A percentile compares a stretch with the other conserved stretches of the same genome.
phyloP scores from a whole-genome alignment of 164 flowering plant species.

The Macadamia tetraphylla region DNA sequence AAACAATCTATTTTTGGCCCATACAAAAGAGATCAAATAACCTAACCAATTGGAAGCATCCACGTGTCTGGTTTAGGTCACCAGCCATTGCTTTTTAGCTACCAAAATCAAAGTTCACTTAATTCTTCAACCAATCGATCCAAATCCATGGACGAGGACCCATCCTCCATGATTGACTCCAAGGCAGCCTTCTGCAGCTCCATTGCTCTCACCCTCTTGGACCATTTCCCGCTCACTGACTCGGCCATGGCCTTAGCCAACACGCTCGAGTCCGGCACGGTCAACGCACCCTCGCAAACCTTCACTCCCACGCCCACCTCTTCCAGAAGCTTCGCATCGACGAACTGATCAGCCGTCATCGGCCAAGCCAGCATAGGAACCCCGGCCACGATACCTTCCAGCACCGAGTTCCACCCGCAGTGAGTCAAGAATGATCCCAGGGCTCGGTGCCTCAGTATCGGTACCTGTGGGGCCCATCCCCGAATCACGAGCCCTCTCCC shows the following conservation, averaged over 20 bases:
- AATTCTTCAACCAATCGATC: too few species aligned
- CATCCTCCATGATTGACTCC: too few species aligned
- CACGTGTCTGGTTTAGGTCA: too few species aligned
- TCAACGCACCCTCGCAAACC: constrained; percentile 8
- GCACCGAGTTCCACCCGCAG: constrained; percentile 42
- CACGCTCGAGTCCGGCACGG: constrained; percentile 12
- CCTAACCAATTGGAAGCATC: too few species aligned
- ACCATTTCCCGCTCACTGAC: constrained; percentile 7
- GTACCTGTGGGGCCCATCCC: constrained; percentile 38
- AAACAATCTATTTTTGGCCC: too few species aligned
- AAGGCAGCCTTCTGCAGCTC: constrained; percentile 3
- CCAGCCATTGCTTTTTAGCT: too few species aligned
- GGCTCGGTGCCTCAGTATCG: constrained; percentile 23
- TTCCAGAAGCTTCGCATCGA: constrained; percentile 17
- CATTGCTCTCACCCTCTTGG: constrained; percentile 7
- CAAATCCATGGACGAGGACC: too few species aligned
- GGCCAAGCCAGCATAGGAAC: constrained; percentile 32
- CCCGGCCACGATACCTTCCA: constrained; percentile 32
- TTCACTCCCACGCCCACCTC: constrained; percentile 16
- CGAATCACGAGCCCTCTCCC: constrained; percentile 22
- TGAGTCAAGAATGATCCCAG: constrained; percentile 35
- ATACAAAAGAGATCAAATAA: too few species aligned
- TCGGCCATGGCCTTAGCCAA: constrained; percentile 19
- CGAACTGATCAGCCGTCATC: constrained; percentile 24
- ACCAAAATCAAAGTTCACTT: too few species aligned